Evolutionary conservation across 495 filamentous ascomycete species (phyloP).

Genomic region (Trichocladium uniseriatum): DNA sequence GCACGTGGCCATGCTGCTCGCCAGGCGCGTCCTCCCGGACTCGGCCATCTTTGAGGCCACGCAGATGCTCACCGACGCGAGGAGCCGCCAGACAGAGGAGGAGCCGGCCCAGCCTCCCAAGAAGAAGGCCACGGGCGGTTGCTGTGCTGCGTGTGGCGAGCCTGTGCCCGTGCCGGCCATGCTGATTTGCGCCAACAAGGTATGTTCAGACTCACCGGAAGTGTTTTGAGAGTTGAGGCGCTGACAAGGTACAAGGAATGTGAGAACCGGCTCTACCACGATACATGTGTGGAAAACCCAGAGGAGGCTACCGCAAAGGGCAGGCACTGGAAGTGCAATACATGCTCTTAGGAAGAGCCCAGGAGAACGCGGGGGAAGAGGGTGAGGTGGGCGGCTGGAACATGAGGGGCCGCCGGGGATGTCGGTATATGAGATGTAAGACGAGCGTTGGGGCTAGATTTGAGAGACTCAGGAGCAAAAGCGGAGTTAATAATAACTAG

Average conservation of each 20-base stretch:
- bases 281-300: constrained; percentile 14
- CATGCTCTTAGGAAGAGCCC: constrained; percentile 3
- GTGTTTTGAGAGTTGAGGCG: no score
- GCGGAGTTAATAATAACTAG: no score
- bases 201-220: constrained; percentile 17
- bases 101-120: constrained; percentile 1
- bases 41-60: constrained; percentile 27
- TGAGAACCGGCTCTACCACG: constrained; percentile 22
- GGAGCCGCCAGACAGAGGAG: constrained; percentile 12
- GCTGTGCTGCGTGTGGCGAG: constrained; percentile 32
- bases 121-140: constrained; percentile 26
- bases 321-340: constrained; percentile 15
- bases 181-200: constrained; percentile 37
- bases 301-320: constrained; percentile 8
- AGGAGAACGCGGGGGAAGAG: background rate
- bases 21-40: constrained; percentile 32
- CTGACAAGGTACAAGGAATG: no score
- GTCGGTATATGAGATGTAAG: no score
- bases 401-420: no score
- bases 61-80: constrained; percentile 29
- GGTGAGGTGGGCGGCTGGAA: background rate
- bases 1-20: constrained; percentile 36
- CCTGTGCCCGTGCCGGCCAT: constrained; percentile 29
- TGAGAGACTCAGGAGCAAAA: no score
- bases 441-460: no score